Conservation (phyloP, 2,329 filamentous ascomycete species). For the Cladosporium sp. region DNA sequence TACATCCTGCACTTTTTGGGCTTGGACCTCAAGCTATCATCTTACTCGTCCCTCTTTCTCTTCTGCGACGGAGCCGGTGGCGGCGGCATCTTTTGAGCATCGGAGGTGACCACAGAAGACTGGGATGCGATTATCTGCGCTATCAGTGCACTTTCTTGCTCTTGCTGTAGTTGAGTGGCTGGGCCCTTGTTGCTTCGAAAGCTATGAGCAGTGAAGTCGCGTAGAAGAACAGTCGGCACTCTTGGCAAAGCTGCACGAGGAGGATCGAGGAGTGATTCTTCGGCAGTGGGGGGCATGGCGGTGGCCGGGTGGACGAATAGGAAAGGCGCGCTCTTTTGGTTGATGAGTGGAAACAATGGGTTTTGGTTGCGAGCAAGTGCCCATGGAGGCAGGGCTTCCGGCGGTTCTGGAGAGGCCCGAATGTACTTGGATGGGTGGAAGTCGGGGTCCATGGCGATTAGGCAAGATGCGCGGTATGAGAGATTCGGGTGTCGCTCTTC, state of each 20-base stretch:
- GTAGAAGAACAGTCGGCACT: background rate
- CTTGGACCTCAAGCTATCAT: no score
- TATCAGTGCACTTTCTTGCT: no score
- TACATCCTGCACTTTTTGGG: no score
- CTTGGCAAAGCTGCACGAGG: background rate
- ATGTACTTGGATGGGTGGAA: no score
- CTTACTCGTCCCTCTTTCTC: no score
- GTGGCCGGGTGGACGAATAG: constrained; percentile 3
- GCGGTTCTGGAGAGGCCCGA: no score
- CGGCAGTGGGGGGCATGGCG: background rate
- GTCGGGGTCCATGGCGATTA: no score
- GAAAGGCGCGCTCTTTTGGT: background rate
- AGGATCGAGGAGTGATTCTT: background rate
- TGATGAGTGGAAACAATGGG: background rate
- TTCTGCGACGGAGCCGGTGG: background rate
- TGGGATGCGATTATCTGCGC: background rate
- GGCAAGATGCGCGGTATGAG: no score
- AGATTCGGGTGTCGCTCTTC: no score
- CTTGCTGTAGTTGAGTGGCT: no score
- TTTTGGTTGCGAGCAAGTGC: background rate
- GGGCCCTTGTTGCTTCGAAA: no score
- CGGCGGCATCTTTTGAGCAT: background rate
- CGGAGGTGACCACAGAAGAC: background rate
- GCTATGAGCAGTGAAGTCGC: background rate
- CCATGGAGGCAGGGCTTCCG: background rate